Conservation (phyloP, 257 asterid species). For the Lycium barbarum region DNA sequence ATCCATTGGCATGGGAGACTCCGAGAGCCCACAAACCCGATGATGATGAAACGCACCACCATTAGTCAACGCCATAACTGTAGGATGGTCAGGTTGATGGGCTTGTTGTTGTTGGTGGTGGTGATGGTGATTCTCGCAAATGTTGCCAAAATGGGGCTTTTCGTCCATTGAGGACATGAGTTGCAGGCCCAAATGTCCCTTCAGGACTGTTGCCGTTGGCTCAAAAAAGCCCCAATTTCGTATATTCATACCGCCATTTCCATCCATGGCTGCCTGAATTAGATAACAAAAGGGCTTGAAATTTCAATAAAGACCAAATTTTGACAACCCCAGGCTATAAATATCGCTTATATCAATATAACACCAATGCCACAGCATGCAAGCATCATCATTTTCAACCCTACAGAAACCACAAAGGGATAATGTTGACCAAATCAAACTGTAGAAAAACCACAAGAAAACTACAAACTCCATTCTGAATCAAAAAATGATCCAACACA, state of each 20-base stretch:
- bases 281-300: slow-evolving; percentile 18
- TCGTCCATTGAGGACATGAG: slow-evolving; percentile 63
- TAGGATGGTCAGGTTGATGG: slow-evolving; percentile 46
- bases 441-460: slow-evolving; percentile 9
- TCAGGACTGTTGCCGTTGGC: slow-evolving; percentile 40
- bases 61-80: slow-evolving; percentile 59
- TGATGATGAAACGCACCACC: slow-evolving; percentile 71
- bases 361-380: slow-evolving; percentile 30
- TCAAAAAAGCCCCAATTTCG: slow-evolving; percentile 66
- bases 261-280: slow-evolving; percentile 62
- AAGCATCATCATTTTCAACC: slow-evolving; percentile 29
- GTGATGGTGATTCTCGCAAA: slow-evolving; percentile 38
- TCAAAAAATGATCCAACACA: background rate
- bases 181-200: slow-evolving; percentile 61
- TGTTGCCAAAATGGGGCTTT: slow-evolving; percentile 57
- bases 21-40: slow-evolving; percentile 65
- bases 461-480: slow-evolving; percentile 5
- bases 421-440: slow-evolving; percentile 5
- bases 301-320: slow-evolving; percentile 33
- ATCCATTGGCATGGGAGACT: slow-evolving; percentile 49
- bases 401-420: slow-evolving; percentile 36
- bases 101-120: slow-evolving; percentile 23
- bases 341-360: slow-evolving; percentile 28
- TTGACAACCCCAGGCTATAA: slow-evolving; percentile 28
- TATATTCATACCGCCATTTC: slow-evolving; percentile 55